phyloP scores from a whole-genome alignment of 495 filamentous ascomycete genomes.

The Penicillium lividum region DNA sequence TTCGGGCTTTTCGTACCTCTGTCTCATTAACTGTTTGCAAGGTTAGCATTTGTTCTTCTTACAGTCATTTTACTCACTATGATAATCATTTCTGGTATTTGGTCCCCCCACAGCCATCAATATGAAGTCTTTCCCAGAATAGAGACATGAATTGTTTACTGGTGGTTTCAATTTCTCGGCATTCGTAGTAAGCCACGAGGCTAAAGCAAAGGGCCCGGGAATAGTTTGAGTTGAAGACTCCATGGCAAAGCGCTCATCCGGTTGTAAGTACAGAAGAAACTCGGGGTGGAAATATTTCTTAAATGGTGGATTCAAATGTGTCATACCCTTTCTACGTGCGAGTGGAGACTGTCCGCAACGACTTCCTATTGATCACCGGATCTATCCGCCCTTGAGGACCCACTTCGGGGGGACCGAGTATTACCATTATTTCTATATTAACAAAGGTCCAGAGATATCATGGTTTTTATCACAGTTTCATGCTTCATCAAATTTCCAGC shows the following conservation, averaged over 20 bases:
- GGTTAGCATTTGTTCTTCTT: neutral
- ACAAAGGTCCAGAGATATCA: too few species aligned
- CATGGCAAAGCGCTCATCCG: neutral
- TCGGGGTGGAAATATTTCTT: neutral
- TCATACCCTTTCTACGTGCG: neutral
- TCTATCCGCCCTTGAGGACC: slow-evolving; percentile 9
- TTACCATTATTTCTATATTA: neutral
- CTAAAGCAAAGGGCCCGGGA: slow-evolving; percentile 11
- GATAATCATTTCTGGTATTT: slow-evolving; percentile 25
- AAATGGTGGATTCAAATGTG: neutral
- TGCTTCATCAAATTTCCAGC: too few species aligned
- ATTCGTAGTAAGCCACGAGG: slow-evolving; percentile 69
- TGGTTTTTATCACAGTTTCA: neutral
- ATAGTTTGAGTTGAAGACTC: slow-evolving; percentile 7
- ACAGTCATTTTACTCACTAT: slow-evolving; percentile 9
- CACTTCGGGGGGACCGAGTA: neutral
- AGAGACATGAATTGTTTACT: slow-evolving; percentile 86
- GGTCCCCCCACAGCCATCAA: slow-evolving; percentile 25
- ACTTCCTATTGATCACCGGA: slow-evolving; percentile 21
- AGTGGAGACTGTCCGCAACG: slow-evolving; percentile 10
- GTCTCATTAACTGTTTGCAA: neutral
- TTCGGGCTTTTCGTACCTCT: neutral
- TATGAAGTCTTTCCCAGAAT: slow-evolving; percentile 48
- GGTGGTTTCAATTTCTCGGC: slow-evolving; percentile 78
- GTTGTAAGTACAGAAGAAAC: neutral